phyloP scores from a whole-genome alignment of 768 basidiomycete species.

The Pleurotus tuoliensis region DNA sequence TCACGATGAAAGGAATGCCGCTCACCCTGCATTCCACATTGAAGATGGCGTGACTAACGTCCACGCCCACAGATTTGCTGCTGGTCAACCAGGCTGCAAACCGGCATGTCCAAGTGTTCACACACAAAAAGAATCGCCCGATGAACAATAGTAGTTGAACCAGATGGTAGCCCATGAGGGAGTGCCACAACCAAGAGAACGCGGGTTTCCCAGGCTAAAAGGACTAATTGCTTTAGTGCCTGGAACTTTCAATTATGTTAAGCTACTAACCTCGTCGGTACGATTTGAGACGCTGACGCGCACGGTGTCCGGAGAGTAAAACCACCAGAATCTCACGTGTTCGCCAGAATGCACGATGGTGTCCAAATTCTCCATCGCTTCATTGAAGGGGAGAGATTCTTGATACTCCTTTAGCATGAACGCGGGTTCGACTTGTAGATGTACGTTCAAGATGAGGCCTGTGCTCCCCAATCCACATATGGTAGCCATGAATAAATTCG shows the following conservation, averaged over 20 bases:
- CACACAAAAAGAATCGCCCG: slow-evolving; percentile 54
- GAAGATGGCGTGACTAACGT: slow-evolving; percentile 81
- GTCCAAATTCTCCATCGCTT: slow-evolving; percentile 57
- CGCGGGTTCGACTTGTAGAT: slow-evolving; percentile 74
- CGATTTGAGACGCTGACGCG: slow-evolving; percentile 73
- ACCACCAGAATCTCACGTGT: slow-evolving; percentile 96
- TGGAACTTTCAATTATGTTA: background rate
- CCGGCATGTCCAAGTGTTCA: slow-evolving; percentile 63
- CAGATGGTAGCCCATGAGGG: slow-evolving; percentile 73
- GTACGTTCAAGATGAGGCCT: slow-evolving; percentile 78
- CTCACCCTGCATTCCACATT: slow-evolving; percentile 91
- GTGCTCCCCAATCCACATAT: slow-evolving; percentile 90
- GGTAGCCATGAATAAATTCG: slow-evolving; percentile 84
- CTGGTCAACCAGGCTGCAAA: slow-evolving; percentile 68
- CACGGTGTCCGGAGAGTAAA: slow-evolving; percentile 70
- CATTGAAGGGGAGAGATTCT: slow-evolving; percentile 56
- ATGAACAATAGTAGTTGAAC: slow-evolving; percentile 82
- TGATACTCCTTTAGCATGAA: slow-evolving; percentile 79
- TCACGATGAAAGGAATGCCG: slow-evolving; percentile 10
- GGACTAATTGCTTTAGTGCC: slow-evolving; percentile 5
- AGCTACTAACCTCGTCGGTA: slow-evolving; percentile 59
- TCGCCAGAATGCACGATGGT: slow-evolving; percentile 59
- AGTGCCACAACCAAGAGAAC: slow-evolving; percentile 66
- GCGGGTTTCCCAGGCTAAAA: slow-evolving; percentile 48
- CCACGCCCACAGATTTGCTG: slow-evolving; percentile 53